Conservation (phyloP, 1,139 yeast genomes). For the Pichia sp. region DNA sequence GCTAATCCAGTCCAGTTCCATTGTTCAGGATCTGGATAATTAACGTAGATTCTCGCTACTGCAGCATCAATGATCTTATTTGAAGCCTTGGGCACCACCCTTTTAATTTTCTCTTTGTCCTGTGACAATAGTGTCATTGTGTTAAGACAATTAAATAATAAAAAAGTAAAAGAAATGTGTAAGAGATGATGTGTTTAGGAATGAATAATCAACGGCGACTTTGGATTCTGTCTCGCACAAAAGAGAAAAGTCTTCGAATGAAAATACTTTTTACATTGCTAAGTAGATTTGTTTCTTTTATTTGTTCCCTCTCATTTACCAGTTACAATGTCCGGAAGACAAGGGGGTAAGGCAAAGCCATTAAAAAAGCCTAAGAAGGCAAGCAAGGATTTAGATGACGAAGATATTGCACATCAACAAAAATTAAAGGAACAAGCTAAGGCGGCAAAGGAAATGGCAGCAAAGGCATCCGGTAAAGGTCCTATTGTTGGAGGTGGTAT, state of each 20-base stretch:
- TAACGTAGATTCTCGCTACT: constrained; percentile 81
- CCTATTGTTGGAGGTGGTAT: constrained; percentile 92
- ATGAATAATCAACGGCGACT: no score
- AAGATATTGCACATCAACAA: constrained; percentile 82
- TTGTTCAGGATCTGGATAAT: constrained; percentile 71
- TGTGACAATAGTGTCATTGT: constrained; percentile 40
- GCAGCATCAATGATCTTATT: constrained; percentile 89
- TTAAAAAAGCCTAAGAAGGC: constrained; percentile 68
- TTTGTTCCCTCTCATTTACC: not conserved
- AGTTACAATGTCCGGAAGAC: constrained; percentile 39
- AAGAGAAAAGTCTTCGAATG: not conserved
- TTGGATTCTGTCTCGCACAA: no score
- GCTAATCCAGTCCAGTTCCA: constrained; percentile 88
- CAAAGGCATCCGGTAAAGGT: constrained; percentile 82
- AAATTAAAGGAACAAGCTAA: constrained; percentile 93
- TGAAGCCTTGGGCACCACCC: constrained; percentile 81
- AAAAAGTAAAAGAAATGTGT: not conserved
- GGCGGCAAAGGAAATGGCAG: constrained; percentile 86
- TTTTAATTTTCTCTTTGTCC: constrained; percentile 82
- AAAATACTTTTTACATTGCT: not conserved
- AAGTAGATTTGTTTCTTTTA: not conserved
- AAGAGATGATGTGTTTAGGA: no score
- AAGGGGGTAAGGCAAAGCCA: constrained; percentile 48
- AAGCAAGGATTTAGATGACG: constrained; percentile 71
- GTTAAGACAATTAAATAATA: not conserved